These are phyloP conservation scores for Dictyostelium firmibasis DNA, from an alignment of 78 protist species.

Conservation along the genomic window DNA sequence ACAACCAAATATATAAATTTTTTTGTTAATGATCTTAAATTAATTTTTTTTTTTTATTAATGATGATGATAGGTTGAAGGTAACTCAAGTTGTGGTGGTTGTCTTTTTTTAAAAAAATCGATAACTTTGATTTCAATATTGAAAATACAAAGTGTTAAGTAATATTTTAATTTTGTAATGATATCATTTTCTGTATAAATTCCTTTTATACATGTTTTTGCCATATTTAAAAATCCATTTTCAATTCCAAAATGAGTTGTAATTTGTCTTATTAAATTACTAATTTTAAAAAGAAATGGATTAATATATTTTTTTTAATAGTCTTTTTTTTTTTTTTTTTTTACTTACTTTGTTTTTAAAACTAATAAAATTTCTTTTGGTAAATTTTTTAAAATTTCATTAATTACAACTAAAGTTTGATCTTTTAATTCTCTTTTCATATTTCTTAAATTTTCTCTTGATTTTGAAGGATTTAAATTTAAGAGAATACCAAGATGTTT, in stretches of 20 bases:
- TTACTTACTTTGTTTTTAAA: slow-evolving; percentile 65
- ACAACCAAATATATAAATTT: too few species aligned
- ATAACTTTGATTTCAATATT: slow-evolving; percentile 24
- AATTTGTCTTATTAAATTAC: slow-evolving; percentile 61
- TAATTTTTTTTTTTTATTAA: neutral
- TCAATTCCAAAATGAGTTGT: slow-evolving; percentile 74
- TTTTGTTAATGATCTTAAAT: neutral
- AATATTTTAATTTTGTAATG: neutral
- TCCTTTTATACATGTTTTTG: slow-evolving; percentile 65
- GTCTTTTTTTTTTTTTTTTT: too few species aligned
- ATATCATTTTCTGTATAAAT: slow-evolving; percentile 30
- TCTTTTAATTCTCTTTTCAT: slow-evolving; percentile 51
- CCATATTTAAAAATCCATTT: slow-evolving; percentile 70
- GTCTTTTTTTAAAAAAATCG: neutral
- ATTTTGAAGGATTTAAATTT: slow-evolving; percentile 42
- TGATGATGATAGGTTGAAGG: neutral
- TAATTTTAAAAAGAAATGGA: neutral
- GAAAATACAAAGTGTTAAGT: slow-evolving; percentile 33
- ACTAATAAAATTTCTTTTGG: slow-evolving; percentile 79
- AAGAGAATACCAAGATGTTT: slow-evolving; percentile 53
- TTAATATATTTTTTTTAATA: too few species aligned
- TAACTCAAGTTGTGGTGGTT: neutral
- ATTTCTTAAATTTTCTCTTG: slow-evolving; percentile 50
- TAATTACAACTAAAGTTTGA: slow-evolving; percentile 30
- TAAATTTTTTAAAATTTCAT: slow-evolving; percentile 44